Evolutionary conservation across 108 stramenopile species (phyloP), one percentile per base, ranked within the genome.

Genomic region (Pseudonitzschia delicatissima): DNA sequence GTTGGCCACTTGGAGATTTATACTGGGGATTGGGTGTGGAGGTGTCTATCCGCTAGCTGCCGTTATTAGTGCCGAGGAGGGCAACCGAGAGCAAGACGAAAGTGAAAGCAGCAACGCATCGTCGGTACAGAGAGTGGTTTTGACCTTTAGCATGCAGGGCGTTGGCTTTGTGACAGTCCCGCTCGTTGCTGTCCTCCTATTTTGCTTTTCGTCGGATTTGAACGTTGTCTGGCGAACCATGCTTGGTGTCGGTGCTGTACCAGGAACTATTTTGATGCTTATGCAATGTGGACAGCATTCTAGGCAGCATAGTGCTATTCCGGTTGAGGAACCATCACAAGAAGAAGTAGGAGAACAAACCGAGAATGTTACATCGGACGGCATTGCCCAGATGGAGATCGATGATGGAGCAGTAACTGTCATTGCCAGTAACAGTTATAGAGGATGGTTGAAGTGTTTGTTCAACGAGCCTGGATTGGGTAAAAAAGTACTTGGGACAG

Each of bases 1-100:
- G 20, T 53, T 93, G 69, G 82, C 87, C 23, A 23, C 65, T 13
- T 91, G 85, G 69, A 67, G 93, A 44, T 92, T 92, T 50, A 11
- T 92, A 18, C 67, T 91, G 37, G 93, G 90, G 7, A 64, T 95
- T 40, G 93, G 93, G 8, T 85, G 87, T 35, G 93, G 93, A 23
- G 90, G 88, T 8, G 90, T 94, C 0, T 95, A 92, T 71, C 93
- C 93, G 0, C 66, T 95, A 52, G 90, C 93, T n/a, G 93, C 93
- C 13, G 85, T 81, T 0, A 57, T 95, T 1, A 88, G 87, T 67
- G 87, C 88, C 9, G 92, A 93, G 68, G 71, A 78, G 52, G 68
- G 71, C 17, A 66, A 58, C 12, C 26, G 1, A 29, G 6, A 27
- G 28, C 9, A 25, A 20, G 23, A 32, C 33, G 35, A 47, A 57